Conservation (phyloP, 805 yeast genomes). For the Candida silvicultrix region DNA sequence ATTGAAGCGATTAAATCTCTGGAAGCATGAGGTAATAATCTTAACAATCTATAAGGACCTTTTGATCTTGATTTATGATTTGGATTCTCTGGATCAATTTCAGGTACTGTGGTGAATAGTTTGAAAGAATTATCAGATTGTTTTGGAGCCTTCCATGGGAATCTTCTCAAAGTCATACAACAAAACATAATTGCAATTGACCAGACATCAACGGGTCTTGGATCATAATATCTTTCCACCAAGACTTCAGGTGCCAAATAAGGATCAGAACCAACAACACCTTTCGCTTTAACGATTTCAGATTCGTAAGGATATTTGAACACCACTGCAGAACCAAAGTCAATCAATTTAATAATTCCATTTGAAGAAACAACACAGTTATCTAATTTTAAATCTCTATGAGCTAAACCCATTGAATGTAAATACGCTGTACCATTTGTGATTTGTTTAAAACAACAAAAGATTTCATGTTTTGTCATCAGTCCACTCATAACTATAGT, state of each 20-base stretch:
- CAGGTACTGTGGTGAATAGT: slow-evolving; percentile 47
- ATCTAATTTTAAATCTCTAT: slow-evolving; percentile 87
- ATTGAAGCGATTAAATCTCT: slow-evolving; percentile 56
- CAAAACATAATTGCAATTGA: slow-evolving; percentile 87
- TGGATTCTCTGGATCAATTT: slow-evolving; percentile 20
- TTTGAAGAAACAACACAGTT: slow-evolving; percentile 76
- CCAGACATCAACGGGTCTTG: slow-evolving; percentile 89
- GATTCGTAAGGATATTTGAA: slow-evolving; percentile 61
- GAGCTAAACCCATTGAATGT: slow-evolving; percentile 82
- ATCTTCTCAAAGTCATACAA: slow-evolving; percentile 79
- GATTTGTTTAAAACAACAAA: slow-evolving; percentile 81
- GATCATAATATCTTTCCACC: slow-evolving; percentile 55
- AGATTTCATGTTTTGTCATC: slow-evolving; percentile 63
- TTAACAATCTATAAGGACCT: slow-evolving; percentile 70
- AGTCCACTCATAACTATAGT: slow-evolving; percentile 87
- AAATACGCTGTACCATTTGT: slow-evolving; percentile 67
- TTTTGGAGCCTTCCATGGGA: slow-evolving; percentile 96
- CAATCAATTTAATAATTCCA: slow-evolving; percentile 83
- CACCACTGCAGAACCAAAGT: slow-evolving; percentile 88
- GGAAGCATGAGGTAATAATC: slow-evolving; percentile 63
- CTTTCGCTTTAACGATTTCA: slow-evolving; percentile 61
- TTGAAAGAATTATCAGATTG: slow-evolving; percentile 66
- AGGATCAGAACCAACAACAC: slow-evolving; percentile 94
- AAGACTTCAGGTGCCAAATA: slow-evolving; percentile 92
- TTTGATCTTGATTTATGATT: slow-evolving; percentile 34